Base-by-base conservation (phyloP, 257 asterid species). In the Leonotis leonurus region DNA sequence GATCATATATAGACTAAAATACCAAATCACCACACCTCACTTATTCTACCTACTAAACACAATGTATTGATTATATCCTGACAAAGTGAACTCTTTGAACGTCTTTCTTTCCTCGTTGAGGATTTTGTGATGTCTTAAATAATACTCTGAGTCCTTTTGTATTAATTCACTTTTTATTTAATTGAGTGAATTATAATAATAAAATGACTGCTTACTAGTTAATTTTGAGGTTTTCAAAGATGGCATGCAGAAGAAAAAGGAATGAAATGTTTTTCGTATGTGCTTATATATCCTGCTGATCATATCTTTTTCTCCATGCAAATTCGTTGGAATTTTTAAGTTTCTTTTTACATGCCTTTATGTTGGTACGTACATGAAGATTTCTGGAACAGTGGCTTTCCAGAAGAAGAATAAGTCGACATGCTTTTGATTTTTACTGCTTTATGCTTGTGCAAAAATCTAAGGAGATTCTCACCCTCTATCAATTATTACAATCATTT, bases 261-360 rank as follows among this genome's bases (percentile, higher is more conserved):
- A 77, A 78, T 83, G 64, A 55, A 75, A 80, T 78, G 79, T 80
- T 77, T 75, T 78, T 5, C 75, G 59, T 74, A 30, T 14, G 56
- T 32, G n/a, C n/a, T n/a, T n/a, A n/a, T 40, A 45, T 24, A 49
- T 60, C 69, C 64, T 79, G 50, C 57, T n/a, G n/a, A n/a, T 65
- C 7, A 53, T 63, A 70, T 85, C 62, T 90, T 82, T 87, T 83
- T 64, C 94, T 82, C 84, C 71, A 54, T 62, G 48, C 46, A 30
- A 10, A 29, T 68, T 68, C 48, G 27, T 64, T 66, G 22, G 37
- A 25, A 41, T 11, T 62, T 48, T 54, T 29, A 5, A 27, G 41
- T 30, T 61, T 49, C 61, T 37, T 64, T 29, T 39, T 55, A 30
- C 49, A n/a, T n/a, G n/a, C 66, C 60, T 64, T 33, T 60, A 14